phyloP scores from a whole-genome alignment of 116 monocot species.

The Iris pallida region DNA sequence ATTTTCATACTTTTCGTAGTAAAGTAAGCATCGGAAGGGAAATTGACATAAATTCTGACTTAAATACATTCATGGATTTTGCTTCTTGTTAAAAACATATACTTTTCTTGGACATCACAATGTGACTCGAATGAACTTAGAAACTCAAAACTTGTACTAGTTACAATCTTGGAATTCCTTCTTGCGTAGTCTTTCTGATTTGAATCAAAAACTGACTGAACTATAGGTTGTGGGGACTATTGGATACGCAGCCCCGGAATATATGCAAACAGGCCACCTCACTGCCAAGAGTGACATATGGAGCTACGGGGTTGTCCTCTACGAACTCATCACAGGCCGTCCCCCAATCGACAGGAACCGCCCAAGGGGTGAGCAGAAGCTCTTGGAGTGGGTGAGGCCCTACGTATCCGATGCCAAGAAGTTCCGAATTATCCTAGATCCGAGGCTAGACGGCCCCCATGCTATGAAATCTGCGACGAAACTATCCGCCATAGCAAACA shows the following conservation, averaged over 20 bases:
- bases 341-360: conserved; percentile 28
- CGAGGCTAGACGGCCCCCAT: conserved; percentile 10
- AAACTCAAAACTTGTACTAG: too few relatives aligned
- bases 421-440: conserved; percentile 24
- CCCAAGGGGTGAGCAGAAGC: conserved; percentile 31
- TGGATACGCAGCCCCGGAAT: conserved; percentile 31
- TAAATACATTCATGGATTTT: too few relatives aligned
- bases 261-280: conserved; percentile 30
- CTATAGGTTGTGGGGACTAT: conserved; percentile 30
- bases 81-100: too few relatives aligned
- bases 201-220: background rate
- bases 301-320: conserved; percentile 36
- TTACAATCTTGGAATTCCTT: too few relatives aligned
- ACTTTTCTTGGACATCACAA: too few relatives aligned
- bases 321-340: conserved; percentile 28
- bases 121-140: too few relatives aligned
- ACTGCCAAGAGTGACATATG: conserved; percentile 33
- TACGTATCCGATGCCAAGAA: conserved; percentile 27
- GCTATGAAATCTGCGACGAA: conserved; percentile 18
- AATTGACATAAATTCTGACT: too few relatives aligned
- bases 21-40: too few relatives aligned
- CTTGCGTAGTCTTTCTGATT: background rate
- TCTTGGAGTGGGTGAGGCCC: conserved; percentile 28
- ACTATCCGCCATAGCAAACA: conserved; percentile 21
- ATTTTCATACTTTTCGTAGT: too few relatives aligned